phyloP scores from a whole-genome alignment of 1,284 basidiomycete genomes.

The Xerocomus tenax region DNA sequence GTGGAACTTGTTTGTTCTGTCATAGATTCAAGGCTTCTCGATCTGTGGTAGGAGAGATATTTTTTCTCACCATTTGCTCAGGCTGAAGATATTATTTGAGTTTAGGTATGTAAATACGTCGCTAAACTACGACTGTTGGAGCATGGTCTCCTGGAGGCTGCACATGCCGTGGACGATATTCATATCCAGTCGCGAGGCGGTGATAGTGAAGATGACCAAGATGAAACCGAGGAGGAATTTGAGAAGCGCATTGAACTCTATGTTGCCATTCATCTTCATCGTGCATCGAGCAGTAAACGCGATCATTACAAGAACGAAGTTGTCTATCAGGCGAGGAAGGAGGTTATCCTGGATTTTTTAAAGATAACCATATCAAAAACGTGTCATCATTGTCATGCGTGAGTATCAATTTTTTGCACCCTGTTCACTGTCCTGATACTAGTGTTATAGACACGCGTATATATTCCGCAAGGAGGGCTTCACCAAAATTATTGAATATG shows the following conservation, averaged over 20 bases:
- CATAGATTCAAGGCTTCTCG: constrained; percentile 83
- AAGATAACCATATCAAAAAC: constrained; percentile 61
- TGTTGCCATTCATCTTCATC: constrained; percentile 57
- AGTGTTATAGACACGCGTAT: constrained; percentile 56
- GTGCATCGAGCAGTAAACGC: constrained; percentile 53
- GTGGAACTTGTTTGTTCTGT: constrained; percentile 92
- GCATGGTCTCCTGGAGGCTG: constrained; percentile 79
- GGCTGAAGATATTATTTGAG: constrained; percentile 9
- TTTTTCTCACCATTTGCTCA: constrained; percentile 5
- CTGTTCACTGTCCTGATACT: constrained; percentile 4
- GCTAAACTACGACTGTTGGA: constrained; percentile 88
- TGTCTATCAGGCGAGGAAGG: constrained; percentile 83
- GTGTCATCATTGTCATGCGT: constrained; percentile 83
- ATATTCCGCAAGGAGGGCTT: constrained; percentile 91
- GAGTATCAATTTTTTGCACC: constrained; percentile 33
- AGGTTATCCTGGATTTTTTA: constrained; percentile 76
- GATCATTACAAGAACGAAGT: constrained; percentile 85
- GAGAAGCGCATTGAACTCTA: constrained; percentile 66
- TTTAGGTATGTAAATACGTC: constrained; percentile 70
- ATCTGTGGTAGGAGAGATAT: constrained; percentile 53
- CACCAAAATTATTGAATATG: constrained; percentile 92
- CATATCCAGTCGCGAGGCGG: constrained; percentile 33
- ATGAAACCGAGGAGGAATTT: constrained; percentile 58
- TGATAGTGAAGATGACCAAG: constrained; percentile 33
- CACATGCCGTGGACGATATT: constrained; percentile 68